Percentiles rank a stretch among this genome's conserved stretches.
Evolutionary conservation across 2,329 filamentous ascomycete species (phyloP).

Genomic region (Rhynchosporium agropyri): DNA sequence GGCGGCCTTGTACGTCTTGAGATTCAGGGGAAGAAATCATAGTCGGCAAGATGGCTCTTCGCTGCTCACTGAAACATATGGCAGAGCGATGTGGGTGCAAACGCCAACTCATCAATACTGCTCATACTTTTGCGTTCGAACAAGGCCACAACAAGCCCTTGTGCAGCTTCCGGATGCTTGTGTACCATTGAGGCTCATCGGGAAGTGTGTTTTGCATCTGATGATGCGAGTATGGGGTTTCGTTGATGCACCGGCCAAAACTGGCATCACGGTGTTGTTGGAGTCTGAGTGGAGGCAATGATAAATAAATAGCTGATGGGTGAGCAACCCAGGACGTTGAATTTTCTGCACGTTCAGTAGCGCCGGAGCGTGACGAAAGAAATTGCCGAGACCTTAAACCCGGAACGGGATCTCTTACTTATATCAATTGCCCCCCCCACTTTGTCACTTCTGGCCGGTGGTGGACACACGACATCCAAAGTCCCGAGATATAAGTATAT

Average conservation of each 20-base stretch:
- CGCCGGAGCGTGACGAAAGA: slow-evolving; percentile 1
- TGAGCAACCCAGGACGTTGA: slow-evolving; percentile 2
- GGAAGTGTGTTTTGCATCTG: not conserved
- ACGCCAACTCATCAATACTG: not conserved
- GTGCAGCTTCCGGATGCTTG: not conserved
- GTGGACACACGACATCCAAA: slow-evolving; percentile 19
- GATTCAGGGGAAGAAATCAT: not conserved
- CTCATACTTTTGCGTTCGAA: slow-evolving; percentile 2
- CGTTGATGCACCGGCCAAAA: too few species aligned
- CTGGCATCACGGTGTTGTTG: too few species aligned
- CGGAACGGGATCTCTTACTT: too few species aligned
- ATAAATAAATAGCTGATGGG: not conserved
- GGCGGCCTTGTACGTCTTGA: not conserved
- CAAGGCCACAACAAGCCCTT: not conserved
- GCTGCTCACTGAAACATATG: slow-evolving; percentile 1
- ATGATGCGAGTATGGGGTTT: not conserved
- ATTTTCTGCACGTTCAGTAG: slow-evolving; percentile 1
- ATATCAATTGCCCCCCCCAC: too few species aligned
- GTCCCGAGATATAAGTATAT: not conserved
- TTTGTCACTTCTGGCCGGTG: slow-evolving; percentile 18
- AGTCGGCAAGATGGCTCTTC: not conserved
- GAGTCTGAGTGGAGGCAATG: too few species aligned
- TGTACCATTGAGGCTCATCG: not conserved
- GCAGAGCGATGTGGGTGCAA: not conserved
- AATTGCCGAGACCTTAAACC: not conserved